Conservation (phyloP, 2,329 filamentous ascomycete species). For the Zasmidium angulare region DNA sequence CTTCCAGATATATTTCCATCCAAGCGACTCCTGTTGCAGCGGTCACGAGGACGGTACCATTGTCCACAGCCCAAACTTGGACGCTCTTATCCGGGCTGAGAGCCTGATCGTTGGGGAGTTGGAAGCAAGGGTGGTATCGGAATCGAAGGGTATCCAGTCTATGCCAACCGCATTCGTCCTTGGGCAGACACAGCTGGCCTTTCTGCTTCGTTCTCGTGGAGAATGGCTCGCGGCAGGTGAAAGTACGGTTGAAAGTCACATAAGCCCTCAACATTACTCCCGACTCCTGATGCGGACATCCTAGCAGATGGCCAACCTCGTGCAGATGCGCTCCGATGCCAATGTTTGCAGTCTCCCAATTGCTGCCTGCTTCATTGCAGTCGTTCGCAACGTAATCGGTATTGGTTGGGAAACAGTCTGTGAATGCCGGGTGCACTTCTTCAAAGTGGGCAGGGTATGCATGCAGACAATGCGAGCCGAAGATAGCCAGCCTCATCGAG, state of each 20-base stretch:
- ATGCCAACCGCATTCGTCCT: constrained; percentile 90
- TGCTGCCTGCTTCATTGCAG: constrained; percentile 81
- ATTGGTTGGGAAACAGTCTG: constrained; percentile 86
- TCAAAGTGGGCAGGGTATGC: constrained; percentile 88
- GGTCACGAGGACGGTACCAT: constrained; percentile 71
- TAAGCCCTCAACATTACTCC: constrained; percentile 95
- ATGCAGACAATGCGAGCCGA: constrained; percentile 87
- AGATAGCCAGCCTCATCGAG: constrained; percentile 80
- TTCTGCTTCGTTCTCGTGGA: constrained; percentile 83
- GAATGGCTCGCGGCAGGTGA: constrained; percentile 77
- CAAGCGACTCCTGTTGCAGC: constrained; percentile 81
- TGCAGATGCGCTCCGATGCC: constrained; percentile 92
- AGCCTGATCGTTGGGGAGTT: constrained; percentile 71
- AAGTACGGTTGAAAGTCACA: constrained; percentile 77
- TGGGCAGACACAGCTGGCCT: constrained; percentile 69
- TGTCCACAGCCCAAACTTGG: constrained; percentile 82
- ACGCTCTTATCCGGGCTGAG: constrained; percentile 70
- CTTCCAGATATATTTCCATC: constrained; percentile 76
- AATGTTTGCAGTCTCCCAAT: constrained; percentile 93
- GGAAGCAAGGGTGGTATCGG: constrained; percentile 86
- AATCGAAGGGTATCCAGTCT: constrained; percentile 85
- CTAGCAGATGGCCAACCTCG: constrained; percentile 85
- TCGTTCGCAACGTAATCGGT: constrained; percentile 79
- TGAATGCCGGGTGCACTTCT: constrained; percentile 85
- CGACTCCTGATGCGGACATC: constrained; percentile 82